Base-by-base conservation (phyloP, 345 rosid species). In the Populus simonii region DNA sequence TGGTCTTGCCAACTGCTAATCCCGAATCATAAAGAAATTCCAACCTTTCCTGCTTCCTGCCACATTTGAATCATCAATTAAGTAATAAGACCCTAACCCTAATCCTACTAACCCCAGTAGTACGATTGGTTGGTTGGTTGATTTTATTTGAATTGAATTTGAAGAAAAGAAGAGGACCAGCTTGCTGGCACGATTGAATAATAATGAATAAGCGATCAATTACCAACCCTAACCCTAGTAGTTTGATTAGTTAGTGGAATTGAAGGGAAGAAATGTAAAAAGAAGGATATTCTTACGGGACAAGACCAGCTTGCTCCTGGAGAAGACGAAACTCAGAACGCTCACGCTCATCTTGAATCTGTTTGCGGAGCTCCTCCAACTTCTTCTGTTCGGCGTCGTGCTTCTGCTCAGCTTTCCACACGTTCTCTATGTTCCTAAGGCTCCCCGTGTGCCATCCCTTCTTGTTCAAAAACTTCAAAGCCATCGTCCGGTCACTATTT, bases 401-500 rank as follows among this genome's bases (percentile, higher is more conserved):
- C 82, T 96, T 96, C 86, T 93, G 99, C 86, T 96, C 98, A n/a
- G 99, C 98, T 79, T 93, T 93, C 99, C 97, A 96, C n/a, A 93
- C 98, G 84, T 85, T 96, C 85, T 96, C 99, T 68, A 93, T 88
- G 89, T 93, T 96, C 81, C 99, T 88, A 55, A 96, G 84, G 87
- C 97, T 96, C 41, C 99, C 99, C 41, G 98, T 91, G 81, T 93
- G 99, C 99, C 96, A 96, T 82, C 99, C 99, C 87, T 96, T 96
- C 96, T 96, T 92, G 92, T 93, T 96, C 89, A 93, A 75, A 86
- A 96, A 96, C 90, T 96, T 96, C 90, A 94, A 83, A 68, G 94
- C 98, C 98, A 94, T 94, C 15, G 10, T 66, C 39, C 61, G 8
- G 45, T 53, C 70, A 31, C 41, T 13, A 25, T 29, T 6, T 38